A percentile compares a stretch with the other conserved stretches of the same genome.
phyloP scores from a whole-genome alignment of 305 asterid genomes.

The Solanum hybrid region DNA sequence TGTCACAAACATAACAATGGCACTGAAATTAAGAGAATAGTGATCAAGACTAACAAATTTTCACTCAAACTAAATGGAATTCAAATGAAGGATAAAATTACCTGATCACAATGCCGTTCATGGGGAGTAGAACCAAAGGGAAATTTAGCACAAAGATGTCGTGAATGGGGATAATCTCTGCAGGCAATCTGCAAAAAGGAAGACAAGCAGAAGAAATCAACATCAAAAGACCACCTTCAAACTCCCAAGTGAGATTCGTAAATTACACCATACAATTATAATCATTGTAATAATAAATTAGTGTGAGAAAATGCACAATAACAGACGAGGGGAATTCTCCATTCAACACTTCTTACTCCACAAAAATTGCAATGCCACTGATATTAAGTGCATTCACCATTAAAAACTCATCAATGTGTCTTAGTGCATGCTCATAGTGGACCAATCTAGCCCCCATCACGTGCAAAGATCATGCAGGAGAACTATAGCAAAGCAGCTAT shows the following conservation, averaged over 20 bases:
- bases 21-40: slow-evolving; percentile 52
- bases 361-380: background rate
- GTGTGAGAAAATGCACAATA: background rate
- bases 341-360: background rate
- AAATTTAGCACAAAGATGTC: slow-evolving; percentile 78
- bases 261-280: background rate
- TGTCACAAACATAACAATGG: slow-evolving; percentile 91
- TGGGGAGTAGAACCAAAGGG: slow-evolving; percentile 59
- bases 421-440: background rate
- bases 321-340: background rate
- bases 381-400: background rate
- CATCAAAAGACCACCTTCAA: background rate
- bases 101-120: slow-evolving; percentile 60
- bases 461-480: background rate
- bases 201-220: slow-evolving; percentile 6
- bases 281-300: background rate
- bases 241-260: background rate
- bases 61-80: background rate
- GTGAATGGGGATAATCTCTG: slow-evolving; percentile 90
- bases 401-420: background rate
- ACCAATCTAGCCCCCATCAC: background rate
- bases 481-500: background rate
- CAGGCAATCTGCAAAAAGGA: slow-evolving; percentile 65
- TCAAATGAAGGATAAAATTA: slow-evolving; percentile 17
- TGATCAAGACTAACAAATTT: slow-evolving; percentile 14